A percentile compares a stretch with the other conserved stretches of the same genome.
These are phyloP conservation scores for Skeletonema tropicum DNA, from an alignment of 108 stramenopile species.

Conservation along the genomic window DNA sequence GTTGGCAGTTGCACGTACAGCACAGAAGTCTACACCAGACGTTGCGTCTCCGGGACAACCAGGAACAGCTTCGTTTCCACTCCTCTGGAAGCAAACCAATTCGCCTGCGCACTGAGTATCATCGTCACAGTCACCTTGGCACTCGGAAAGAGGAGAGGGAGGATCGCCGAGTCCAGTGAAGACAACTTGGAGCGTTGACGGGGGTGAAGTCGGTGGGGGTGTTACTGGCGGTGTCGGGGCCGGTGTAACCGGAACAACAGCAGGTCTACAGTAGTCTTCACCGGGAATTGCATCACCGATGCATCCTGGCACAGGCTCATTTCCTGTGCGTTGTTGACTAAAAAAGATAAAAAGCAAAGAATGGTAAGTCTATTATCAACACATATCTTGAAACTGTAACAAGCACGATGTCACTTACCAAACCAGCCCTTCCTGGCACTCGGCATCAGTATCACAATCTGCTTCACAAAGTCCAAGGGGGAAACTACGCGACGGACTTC, in stretches of 20 bases:
- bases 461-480: constrained; percentile 25
- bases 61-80: not conserved
- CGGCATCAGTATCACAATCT: constrained; percentile 21
- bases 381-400: no score
- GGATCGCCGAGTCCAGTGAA: not conserved
- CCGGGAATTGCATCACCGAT: not conserved
- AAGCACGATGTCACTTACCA: not conserved
- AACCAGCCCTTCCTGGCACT: not conserved
- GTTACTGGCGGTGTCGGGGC: not conserved
- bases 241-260: not conserved
- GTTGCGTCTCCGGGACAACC: not conserved
- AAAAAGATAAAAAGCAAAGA: not conserved
- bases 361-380: not conserved
- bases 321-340: not conserved
- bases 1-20: not conserved
- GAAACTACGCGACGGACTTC: not conserved
- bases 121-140: not conserved
- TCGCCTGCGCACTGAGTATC: not conserved
- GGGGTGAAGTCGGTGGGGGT: not conserved
- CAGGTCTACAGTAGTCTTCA: not conserved
- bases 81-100: constrained; percentile 6
- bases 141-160: not conserved
- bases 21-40: not conserved
- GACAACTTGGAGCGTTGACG: not conserved
- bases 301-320: not conserved